A percentile compares a stretch with the other conserved stretches of the same genome.
phyloP scores from a whole-genome alignment of 345 rosid genomes.

The Adansonia digitata region DNA sequence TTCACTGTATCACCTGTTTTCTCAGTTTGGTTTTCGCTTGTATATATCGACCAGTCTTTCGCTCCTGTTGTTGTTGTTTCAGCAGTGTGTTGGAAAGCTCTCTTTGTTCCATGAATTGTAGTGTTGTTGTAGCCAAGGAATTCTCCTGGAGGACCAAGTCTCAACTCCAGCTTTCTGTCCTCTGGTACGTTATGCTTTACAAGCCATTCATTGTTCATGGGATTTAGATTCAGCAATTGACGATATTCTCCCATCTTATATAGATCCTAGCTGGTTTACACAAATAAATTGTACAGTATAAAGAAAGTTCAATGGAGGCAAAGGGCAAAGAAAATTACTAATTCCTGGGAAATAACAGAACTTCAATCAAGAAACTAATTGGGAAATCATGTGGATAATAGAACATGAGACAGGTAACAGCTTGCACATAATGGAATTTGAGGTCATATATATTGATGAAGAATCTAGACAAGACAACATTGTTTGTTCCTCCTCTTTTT shows the following conservation, averaged over 20 bases:
- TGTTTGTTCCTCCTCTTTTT: neutral
- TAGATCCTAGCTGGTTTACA: neutral
- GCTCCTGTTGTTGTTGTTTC: conserved; percentile 29
- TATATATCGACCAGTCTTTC: conserved; percentile 5
- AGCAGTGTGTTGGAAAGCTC: conserved; percentile 18
- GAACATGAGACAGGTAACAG: neutral
- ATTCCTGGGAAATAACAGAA: too few species aligned
- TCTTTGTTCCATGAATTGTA: conserved; percentile 23
- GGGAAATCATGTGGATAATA: neutral
- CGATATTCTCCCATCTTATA: conserved; percentile 9
- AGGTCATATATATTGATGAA: neutral
- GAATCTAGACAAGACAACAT: conserved; percentile 15
- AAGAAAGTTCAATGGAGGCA: too few species aligned
- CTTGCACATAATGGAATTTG: neutral
- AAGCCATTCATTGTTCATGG: neutral
- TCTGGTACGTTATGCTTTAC: too few species aligned
- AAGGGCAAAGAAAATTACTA: too few species aligned
- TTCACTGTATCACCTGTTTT: neutral
- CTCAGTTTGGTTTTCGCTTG: neutral
- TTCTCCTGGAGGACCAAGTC: conserved; percentile 89
- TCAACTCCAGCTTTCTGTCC: conserved; percentile 65
- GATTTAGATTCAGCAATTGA: conserved; percentile 2
- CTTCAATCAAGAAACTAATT: neutral
- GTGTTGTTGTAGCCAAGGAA: neutral
- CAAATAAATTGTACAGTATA: too few species aligned